Evolutionary conservation across 179 eudicot species (phyloP), one percentile per base, ranked within the genome.

Genomic region (Beta lomatogona): DNA sequence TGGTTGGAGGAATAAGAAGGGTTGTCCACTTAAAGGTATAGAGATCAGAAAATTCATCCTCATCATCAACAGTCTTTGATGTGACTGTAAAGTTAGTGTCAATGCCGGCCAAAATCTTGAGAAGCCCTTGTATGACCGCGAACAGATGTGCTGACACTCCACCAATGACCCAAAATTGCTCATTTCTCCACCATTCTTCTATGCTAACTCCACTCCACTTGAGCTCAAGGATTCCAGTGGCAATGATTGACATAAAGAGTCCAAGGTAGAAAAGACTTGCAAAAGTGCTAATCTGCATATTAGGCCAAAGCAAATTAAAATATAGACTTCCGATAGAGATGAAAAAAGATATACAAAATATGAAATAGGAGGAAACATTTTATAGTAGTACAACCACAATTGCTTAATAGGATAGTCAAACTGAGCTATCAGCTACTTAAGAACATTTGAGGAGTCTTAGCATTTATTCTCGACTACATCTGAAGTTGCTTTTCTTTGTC

Each of bases 121-220:
- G 89, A 66, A 93, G 92, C 69, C 97, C 97, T 54, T 93, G 97
- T 78, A 93, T 79, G 31, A 93, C 97, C 4, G 97, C 97, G 78
- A 93, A 93, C 41, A 93, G 93, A 75, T 93, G 97, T 44, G 97
- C 97, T 76, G 97, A 93, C 18, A 93, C 88, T 53, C 97, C 96
- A 58, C 97, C 97, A 41, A 93, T 93, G 57, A 93, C 97, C 97
- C 97, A 91, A 84, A 93, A 93, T 41, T 93, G 97, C 87, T 93
- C 97, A 66, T 91, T 93, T 82, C 97, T 93, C 97, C 97, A 93
- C 97, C 97, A 93, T 83, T 93, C 97, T 84, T 93, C 97, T 14
- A 93, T 92, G 91, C 95, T 89, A 5, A 93, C 97, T 79, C 97
- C 97, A 78, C 97, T 93, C 97, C 97, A 93, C 80, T 91, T 88